Conservation (phyloP, 495 filamentous ascomycete genomes). For the Chlorociboria aeruginascens region DNA sequence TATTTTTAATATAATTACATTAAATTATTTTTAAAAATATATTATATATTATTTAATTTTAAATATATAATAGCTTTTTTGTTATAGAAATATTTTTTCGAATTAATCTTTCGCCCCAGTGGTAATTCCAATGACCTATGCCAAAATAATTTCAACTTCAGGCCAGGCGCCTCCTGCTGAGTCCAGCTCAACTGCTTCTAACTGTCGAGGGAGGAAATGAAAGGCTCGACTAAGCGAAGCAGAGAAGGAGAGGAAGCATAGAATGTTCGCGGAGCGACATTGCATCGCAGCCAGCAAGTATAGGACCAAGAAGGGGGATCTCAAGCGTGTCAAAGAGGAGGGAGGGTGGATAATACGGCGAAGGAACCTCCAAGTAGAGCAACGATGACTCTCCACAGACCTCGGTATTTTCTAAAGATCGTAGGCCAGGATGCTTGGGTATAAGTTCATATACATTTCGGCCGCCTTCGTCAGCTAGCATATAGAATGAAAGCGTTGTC, state of each 20-base stretch:
- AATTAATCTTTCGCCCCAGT: background rate
- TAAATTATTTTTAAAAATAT: too few relatives aligned
- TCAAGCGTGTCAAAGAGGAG: background rate
- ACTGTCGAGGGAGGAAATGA: background rate
- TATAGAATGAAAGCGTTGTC: too few relatives aligned
- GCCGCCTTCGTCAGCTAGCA: too few relatives aligned
- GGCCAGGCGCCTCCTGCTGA: background rate
- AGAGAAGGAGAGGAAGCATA: conserved; percentile 16
- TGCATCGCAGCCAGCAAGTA: conserved; percentile 53
- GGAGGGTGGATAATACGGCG: background rate
- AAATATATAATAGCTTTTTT: too few relatives aligned
- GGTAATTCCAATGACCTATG: background rate
- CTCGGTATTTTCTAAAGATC: background rate
- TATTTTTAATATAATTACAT: too few relatives aligned
- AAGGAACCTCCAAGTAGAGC: background rate
- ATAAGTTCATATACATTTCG: background rate
- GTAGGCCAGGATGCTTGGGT: background rate
- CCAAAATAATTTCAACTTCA: background rate
- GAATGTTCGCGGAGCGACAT: conserved; percentile 45
- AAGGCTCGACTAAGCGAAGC: conserved; percentile 1
- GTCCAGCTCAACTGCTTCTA: background rate
- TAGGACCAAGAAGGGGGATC: conserved; percentile 49
- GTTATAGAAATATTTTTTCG: background rate
- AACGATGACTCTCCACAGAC: background rate
- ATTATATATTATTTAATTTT: too few relatives aligned